Conservation (phyloP, 306 rosid genomes). For the Ammopiptanthus mongolicus region DNA sequence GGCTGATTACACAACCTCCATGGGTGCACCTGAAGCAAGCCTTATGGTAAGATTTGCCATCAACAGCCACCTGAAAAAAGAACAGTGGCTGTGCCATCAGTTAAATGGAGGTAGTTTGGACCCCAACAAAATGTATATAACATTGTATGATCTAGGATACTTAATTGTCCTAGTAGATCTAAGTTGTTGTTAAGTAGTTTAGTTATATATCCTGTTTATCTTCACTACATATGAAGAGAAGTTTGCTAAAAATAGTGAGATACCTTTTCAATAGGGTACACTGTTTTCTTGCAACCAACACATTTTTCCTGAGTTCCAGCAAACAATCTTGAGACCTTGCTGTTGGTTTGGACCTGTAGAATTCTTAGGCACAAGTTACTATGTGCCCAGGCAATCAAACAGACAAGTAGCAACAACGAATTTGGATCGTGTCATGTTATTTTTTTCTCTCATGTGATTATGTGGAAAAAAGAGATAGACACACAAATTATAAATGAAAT, state of each 20-base stretch:
- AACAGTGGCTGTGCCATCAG: background rate
- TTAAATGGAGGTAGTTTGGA: background rate
- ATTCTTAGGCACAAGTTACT: constrained; percentile 15
- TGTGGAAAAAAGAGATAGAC: no score
- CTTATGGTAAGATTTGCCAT: constrained; percentile 76
- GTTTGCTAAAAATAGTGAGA: background rate
- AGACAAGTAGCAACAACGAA: background rate
- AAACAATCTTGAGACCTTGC: constrained; percentile 70
- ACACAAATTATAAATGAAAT: no score
- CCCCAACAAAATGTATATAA: background rate
- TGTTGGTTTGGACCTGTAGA: constrained; percentile 56
- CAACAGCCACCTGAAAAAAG: constrained; percentile 67
- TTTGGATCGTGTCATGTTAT: no score
- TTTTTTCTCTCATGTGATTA: no score
- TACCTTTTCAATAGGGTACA: constrained; percentile 95
- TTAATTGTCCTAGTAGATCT: background rate
- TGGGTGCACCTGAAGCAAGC: constrained; percentile 80
- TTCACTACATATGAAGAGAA: background rate
- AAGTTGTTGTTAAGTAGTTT: background rate
- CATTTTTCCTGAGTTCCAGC: constrained; percentile 93
- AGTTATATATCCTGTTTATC: background rate
- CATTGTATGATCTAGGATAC: background rate
- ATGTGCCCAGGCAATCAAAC: background rate
- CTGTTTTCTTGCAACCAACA: constrained; percentile 77
- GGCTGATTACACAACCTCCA: constrained; percentile 89